phyloP scores from a whole-genome alignment of 208 protist genomes.

The Acanthamoeba triangularis region DNA sequence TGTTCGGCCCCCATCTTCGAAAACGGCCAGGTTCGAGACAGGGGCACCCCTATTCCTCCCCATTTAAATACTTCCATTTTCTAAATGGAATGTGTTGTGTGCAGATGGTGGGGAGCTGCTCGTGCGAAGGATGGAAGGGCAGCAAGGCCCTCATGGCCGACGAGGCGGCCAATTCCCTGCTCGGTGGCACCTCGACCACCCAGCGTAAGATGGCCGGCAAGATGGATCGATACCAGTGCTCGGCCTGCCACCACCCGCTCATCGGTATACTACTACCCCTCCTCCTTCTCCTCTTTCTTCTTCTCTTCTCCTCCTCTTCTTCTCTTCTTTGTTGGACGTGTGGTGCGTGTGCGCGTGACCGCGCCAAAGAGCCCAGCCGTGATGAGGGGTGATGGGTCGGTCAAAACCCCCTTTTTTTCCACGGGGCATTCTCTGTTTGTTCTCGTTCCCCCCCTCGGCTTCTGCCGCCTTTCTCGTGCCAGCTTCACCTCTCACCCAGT shows the following conservation, averaged over 20 bases:
- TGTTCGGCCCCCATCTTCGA: background rate
- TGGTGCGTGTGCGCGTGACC: background rate
- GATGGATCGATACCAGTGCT: background rate
- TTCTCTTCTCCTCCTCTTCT: background rate
- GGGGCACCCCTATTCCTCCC: background rate
- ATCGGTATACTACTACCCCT: background rate
- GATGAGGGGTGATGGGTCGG: background rate
- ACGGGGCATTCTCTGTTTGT: background rate
- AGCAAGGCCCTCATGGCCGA: background rate
- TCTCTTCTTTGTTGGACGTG: background rate
- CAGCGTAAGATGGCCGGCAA: slow-evolving; percentile 4
- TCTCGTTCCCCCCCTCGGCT: background rate
- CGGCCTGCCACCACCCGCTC: background rate
- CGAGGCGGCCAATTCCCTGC: background rate
- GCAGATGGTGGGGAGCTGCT: slow-evolving; percentile 37
- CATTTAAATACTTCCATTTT: too few species aligned
- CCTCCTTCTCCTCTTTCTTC: background rate
- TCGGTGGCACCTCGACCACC: background rate
- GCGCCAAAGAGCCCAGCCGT: background rate
- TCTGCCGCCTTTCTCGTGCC: background rate
- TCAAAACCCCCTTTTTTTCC: background rate
- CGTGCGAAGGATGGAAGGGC: slow-evolving; percentile 34
- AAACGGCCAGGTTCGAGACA: background rate
- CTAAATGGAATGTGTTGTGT: background rate
- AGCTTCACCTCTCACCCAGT: background rate